These are phyloP conservation scores for Aspergillus awamori DNA, from an alignment of 2,329 filamentous ascomycete species.

Conservation along the genomic window DNA sequence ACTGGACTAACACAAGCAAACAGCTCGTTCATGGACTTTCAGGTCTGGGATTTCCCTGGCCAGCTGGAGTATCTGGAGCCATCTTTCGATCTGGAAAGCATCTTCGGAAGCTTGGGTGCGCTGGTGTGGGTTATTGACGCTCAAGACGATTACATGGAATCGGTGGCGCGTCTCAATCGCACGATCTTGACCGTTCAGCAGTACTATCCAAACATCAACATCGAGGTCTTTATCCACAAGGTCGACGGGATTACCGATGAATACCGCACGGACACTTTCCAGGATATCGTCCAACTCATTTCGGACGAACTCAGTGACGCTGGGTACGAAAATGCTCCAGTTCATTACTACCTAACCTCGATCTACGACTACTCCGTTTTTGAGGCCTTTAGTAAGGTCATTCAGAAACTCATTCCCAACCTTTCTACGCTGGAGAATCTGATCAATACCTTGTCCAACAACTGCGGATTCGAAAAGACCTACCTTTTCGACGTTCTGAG, in stretches of 20 bases:
- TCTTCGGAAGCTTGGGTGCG: conserved; percentile 92
- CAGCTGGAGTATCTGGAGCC: conserved; percentile 92
- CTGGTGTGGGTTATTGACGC: conserved; percentile 99
- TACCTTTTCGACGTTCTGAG: conserved; percentile 97
- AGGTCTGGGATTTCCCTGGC: conserved; percentile 96
- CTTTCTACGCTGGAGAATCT: conserved; percentile 90
- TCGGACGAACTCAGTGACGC: conserved; percentile 94
- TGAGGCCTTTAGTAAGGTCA: conserved; percentile 96
- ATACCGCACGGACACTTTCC: conserved; percentile 92
- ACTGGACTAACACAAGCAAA: background rate
- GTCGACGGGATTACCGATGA: conserved; percentile 97
- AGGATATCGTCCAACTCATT: conserved; percentile 94
- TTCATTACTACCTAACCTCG: conserved; percentile 93
- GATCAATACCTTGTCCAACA: conserved; percentile 89
- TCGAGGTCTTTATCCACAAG: conserved; percentile 99
- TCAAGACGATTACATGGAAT: conserved; percentile 95
- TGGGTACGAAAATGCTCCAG: conserved; percentile 88
- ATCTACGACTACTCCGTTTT: conserved; percentile 99
- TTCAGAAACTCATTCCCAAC: conserved; percentile 94
- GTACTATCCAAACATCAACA: conserved; percentile 88
- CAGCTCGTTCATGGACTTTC: conserved; percentile 98
- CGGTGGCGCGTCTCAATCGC: conserved; percentile 80
- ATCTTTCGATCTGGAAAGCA: conserved; percentile 85
- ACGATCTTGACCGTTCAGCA: conserved; percentile 89
- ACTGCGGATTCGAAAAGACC: conserved; percentile 94